Evolutionary conservation across 208 protist genomes (phyloP).

Genomic region (Acanthamoeba healyi): DNA sequence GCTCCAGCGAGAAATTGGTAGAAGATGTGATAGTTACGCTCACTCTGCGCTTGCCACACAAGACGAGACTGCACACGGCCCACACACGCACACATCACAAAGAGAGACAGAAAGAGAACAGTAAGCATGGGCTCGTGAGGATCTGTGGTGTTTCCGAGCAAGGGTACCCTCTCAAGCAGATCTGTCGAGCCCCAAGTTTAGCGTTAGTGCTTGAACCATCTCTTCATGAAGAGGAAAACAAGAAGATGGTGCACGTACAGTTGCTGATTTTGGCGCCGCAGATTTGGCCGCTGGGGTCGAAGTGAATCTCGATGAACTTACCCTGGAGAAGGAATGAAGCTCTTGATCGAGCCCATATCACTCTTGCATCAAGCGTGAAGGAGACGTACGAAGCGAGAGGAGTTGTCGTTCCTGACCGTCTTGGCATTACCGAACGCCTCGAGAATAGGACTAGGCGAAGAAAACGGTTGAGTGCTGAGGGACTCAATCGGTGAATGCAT

Average conservation of each 20-base stretch:
- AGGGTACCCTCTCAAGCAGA: constrained; percentile 9
- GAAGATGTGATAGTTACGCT: constrained; percentile 93
- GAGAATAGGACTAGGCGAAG: constrained; percentile 83
- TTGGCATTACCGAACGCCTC: constrained; percentile 88
- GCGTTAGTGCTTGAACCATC: too few species aligned
- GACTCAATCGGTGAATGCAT: constrained; percentile 44
- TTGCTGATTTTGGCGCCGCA: constrained; percentile 83
- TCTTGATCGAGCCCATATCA: neutral
- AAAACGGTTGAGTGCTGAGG: constrained; percentile 8
- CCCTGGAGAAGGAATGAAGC: neutral
- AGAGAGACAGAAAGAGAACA: neutral
- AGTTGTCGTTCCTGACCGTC: constrained; percentile 89
- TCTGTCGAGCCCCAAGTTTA: too few species aligned
- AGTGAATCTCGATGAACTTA: constrained; percentile 88
- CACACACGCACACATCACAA: too few species aligned
- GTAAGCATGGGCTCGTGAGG: too few species aligned
- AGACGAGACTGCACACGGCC: constrained; percentile 88
- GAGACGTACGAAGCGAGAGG: constrained; percentile 85
- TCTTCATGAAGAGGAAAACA: too few species aligned
- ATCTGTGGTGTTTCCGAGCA: too few species aligned
- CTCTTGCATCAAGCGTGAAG: too few species aligned
- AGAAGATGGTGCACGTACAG: constrained; percentile 73
- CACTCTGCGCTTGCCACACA: constrained; percentile 86
- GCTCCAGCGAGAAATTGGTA: constrained; percentile 91
- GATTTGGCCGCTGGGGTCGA: constrained; percentile 82